These are phyloP conservation scores for Diaporthe humulicola DNA, from an alignment of 2,329 filamentous ascomycete species.

Conservation along the genomic window DNA sequence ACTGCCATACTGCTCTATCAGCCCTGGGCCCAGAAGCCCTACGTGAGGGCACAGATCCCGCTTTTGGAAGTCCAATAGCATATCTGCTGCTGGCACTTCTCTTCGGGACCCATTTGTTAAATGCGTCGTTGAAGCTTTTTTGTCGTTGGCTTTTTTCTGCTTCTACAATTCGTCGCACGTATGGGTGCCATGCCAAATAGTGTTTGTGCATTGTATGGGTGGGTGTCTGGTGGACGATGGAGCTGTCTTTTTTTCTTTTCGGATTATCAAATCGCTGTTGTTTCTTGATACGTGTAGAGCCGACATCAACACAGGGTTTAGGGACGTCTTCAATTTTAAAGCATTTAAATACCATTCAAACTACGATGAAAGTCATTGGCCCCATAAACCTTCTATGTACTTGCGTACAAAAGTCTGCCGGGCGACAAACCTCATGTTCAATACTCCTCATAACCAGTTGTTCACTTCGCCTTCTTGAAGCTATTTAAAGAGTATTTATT, in stretches of 20 bases:
- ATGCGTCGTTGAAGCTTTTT: not conserved
- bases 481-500: not conserved
- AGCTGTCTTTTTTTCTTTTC: too few relatives aligned
- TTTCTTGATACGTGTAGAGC: too few relatives aligned
- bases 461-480: not conserved
- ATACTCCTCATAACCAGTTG: not conserved
- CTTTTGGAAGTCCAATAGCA: not conserved
- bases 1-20: not conserved
- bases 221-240: not conserved
- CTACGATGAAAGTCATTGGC: not conserved
- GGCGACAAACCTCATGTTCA: not conserved
- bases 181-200: not conserved
- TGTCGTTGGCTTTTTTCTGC: not conserved
- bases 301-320: too few relatives aligned
- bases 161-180: not conserved
- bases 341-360: not conserved
- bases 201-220: not conserved
- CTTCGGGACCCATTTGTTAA: not conserved
- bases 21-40: not conserved
- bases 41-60: accelerated
- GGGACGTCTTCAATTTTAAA: not conserved
- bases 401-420: too few relatives aligned
- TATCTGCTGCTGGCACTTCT: not conserved
- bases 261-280: too few relatives aligned
- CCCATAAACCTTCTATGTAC: not conserved